These are phyloP conservation scores for Cryptococcus sp. DNA, from an alignment of 1,284 basidiomycete genomes.

Conservation along the genomic window DNA sequence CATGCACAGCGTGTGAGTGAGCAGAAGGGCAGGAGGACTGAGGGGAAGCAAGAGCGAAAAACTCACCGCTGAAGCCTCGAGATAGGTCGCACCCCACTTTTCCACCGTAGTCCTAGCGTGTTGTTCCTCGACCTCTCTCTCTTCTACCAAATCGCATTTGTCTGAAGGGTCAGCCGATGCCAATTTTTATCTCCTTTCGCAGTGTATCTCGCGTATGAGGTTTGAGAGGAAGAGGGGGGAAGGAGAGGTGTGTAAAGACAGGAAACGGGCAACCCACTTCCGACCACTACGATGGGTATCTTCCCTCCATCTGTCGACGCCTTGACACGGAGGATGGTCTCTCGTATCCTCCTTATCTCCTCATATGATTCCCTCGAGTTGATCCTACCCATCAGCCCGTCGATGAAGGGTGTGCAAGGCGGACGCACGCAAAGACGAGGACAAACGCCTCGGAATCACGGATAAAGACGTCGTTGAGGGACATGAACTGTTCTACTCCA, in stretches of 20 bases:
- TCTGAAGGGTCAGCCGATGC: constrained; percentile 18
- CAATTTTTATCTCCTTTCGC: too few species aligned
- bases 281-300: constrained; percentile 36
- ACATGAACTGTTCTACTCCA: constrained; percentile 33
- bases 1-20: too few species aligned
- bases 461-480: constrained; percentile 31
- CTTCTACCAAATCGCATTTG: constrained; percentile 31
- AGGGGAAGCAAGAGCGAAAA: neutral
- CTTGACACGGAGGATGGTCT: constrained; percentile 33
- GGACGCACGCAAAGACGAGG: constrained; percentile 34
- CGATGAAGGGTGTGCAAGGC: neutral
- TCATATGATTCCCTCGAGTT: constrained; percentile 27
- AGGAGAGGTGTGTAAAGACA: too few species aligned
- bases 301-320: neutral
- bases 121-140: constrained; percentile 21
- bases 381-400: constrained; percentile 13
- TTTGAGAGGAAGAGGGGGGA: too few species aligned
- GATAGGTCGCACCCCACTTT: constrained; percentile 22
- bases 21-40: too few species aligned
- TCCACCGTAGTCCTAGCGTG: constrained; percentile 20
- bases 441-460: constrained; percentile 36
- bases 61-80: constrained; percentile 38
- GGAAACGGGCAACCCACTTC: constrained; percentile 23
- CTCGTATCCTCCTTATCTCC: constrained; percentile 22
- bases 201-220: too few species aligned